Evolutionary conservation across 768 basidiomycete species (phyloP), one percentile per base, ranked within the genome.

Genomic region (Baorangia bicolor): DNA sequence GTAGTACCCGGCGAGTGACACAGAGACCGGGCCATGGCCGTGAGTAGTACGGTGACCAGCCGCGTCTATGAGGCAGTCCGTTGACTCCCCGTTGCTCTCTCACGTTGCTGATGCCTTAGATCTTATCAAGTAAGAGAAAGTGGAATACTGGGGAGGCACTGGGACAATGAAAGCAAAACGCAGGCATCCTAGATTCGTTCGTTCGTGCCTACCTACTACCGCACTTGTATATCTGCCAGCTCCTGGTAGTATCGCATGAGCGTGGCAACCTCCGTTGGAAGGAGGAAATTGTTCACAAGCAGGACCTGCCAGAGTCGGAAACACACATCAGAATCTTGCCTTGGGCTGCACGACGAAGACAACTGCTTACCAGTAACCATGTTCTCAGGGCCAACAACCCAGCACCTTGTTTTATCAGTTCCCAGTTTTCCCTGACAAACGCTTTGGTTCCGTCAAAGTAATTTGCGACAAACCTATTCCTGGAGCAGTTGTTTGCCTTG

Each of bases 381-480:
- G 78, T 77, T 39, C 87, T 74, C 59, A 90, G 63, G 0, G 86
- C 85, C 34, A 77, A 73, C 78, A 85, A 80, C 3, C 89, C 89
- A 35, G 88, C 88, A 12, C 87, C 88, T 35, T 73, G 73, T 58
- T 86, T 82, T 27, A 91, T 90, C 73, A 85, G 79, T 51, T 66
- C 70, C 82, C 85, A 87, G 62, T 87, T 84, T 31, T 81, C 74
- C 48, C 78, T 75, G 2, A 90, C 64, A 60, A 91, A 91, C 0
- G 64, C 61, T 16, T 76, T 74, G 3, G 77, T 75, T 1, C 87
- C 87, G 28, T 77, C 69, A 47, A 72, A 72, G 59, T 84, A 87
- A 51, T 83, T 72, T 14, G 75, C 73, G 10, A 89, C 75, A 61
- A 90, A 90, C 14, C 55, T 63, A 35, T 75, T 75, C 35, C 87